Conservation (phyloP, 2,329 filamentous ascomycete species). For the Aspergillus brasiliensis region DNA sequence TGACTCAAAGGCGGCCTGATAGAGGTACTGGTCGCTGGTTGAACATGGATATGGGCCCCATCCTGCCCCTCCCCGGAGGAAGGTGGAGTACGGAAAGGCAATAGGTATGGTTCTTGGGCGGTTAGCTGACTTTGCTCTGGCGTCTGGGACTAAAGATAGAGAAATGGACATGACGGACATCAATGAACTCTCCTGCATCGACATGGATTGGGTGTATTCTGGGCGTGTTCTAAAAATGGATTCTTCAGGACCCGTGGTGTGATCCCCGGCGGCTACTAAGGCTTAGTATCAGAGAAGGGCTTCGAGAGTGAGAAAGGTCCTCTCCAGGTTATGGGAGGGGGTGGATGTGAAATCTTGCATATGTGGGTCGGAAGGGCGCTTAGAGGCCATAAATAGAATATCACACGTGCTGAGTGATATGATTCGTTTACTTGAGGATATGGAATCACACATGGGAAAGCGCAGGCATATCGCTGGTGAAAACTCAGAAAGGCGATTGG, state of each 20-base stretch:
- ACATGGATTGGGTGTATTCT: not conserved
- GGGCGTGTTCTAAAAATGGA: conserved; percentile 7
- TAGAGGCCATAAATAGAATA: conserved; percentile 11
- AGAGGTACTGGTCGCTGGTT: not conserved
- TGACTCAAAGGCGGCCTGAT: not conserved
- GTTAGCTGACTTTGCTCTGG: not conserved
- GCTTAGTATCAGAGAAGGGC: not conserved
- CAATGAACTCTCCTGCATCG: not conserved
- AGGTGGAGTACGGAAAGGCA: not conserved
- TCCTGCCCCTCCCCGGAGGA: not conserved
- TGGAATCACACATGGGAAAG: not conserved
- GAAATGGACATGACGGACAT: not conserved
- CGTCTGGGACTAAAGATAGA: not conserved
- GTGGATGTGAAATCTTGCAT: not conserved
- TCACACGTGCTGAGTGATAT: not conserved
- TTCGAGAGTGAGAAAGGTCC: not conserved
- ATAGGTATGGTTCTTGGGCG: not conserved
- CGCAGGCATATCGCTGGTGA: not conserved
- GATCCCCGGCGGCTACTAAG: not conserved
- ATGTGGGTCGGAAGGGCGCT: not conserved
- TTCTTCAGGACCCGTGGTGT: not conserved
- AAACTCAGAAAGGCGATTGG: not conserved
- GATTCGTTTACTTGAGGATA: not conserved
- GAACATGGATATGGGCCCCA: not conserved
- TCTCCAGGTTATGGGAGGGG: not conserved